These are phyloP conservation scores for Scheffersomyces stipitis DNA, from an alignment of 805 yeast genomes.

Conservation along the genomic window DNA sequence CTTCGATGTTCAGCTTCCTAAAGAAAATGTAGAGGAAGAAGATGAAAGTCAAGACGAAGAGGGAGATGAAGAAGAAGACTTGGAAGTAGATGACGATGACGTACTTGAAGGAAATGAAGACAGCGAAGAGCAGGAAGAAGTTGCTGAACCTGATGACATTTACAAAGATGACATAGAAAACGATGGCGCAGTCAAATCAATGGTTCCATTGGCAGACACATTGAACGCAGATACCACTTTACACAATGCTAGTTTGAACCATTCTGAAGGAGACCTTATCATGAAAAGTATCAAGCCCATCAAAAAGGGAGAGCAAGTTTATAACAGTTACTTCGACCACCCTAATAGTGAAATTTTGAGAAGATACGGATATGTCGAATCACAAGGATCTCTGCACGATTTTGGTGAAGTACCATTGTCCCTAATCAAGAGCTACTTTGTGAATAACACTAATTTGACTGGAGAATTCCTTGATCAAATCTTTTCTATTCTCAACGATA, in stretches of 20 bases:
- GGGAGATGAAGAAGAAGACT: constrained; percentile 28
- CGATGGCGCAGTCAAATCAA: constrained; percentile 60
- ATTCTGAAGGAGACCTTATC: constrained; percentile 49
- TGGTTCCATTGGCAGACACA: constrained; percentile 93
- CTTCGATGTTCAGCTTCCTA: constrained; percentile 67
- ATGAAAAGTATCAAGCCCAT: constrained; percentile 72
- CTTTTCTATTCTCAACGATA: constrained; percentile 25
- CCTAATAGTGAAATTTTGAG: constrained; percentile 90
- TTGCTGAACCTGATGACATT: no score
- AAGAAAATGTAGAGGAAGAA: constrained; percentile 21
- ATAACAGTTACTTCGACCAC: constrained; percentile 85
- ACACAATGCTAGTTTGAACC: constrained; percentile 71
- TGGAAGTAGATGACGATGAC: constrained; percentile 22
- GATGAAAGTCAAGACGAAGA: constrained; percentile 32
- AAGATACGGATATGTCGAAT: constrained; percentile 88
- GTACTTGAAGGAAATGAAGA: constrained; percentile 13
- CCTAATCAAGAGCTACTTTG: constrained; percentile 39
- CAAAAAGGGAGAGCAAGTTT: constrained; percentile 67
- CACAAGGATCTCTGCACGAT: constrained; percentile 68
- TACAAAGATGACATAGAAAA: constrained; percentile 8
- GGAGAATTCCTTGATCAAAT: constrained; percentile 33
- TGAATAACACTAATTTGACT: constrained; percentile 15
- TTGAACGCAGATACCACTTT: constrained; percentile 79
- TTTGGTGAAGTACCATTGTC: constrained; percentile 70
- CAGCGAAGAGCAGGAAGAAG: constrained; percentile 1